Percentiles rank a stretch among this genome's conserved stretches.
Evolutionary conservation across 805 yeast species (phyloP).

Genomic region (Sugiyamaella marilandica): DNA sequence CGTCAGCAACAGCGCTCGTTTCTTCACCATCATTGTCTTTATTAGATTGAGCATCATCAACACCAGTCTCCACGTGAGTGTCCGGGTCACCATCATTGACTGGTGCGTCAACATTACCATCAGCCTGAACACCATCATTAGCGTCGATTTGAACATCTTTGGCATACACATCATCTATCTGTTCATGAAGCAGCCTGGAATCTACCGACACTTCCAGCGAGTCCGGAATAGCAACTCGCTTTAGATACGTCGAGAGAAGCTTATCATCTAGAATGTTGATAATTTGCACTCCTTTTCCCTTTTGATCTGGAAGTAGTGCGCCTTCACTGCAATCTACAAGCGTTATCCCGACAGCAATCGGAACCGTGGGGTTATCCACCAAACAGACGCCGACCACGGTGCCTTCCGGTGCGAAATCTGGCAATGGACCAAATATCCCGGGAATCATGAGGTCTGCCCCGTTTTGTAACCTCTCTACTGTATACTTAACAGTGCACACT

Average conservation of each 20-base stretch:
- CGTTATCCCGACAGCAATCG: slow-evolving; percentile 69
- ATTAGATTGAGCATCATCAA: too few species aligned
- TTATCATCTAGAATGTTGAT: slow-evolving; percentile 67
- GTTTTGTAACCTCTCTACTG: slow-evolving; percentile 59
- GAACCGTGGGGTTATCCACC: slow-evolving; percentile 54
- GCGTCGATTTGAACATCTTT: neutral
- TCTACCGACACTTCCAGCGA: slow-evolving; percentile 6
- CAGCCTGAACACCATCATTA: too few species aligned
- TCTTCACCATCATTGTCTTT: too few species aligned
- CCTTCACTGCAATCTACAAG: slow-evolving; percentile 26
- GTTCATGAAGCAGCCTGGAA: slow-evolving; percentile 10
- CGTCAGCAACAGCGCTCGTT: neutral
- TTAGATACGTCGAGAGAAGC: slow-evolving; percentile 48
- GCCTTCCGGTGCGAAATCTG: slow-evolving; percentile 44
- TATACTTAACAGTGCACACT: slow-evolving; percentile 67
- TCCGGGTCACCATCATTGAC: too few species aligned
- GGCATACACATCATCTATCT: neutral
- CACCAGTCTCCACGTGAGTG: too few species aligned
- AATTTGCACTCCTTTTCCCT: slow-evolving; percentile 75
- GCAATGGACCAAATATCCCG: slow-evolving; percentile 52
- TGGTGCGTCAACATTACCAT: too few species aligned
- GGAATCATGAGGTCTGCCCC: slow-evolving; percentile 63
- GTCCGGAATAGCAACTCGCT: slow-evolving; percentile 25
- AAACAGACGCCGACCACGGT: slow-evolving; percentile 68
- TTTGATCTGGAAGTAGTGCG: slow-evolving; percentile 47